A percentile compares a stretch with the other conserved stretches of the same genome.
Evolutionary conservation across 441 rosid species (phyloP).

Genomic region (Populus hybrid): DNA sequence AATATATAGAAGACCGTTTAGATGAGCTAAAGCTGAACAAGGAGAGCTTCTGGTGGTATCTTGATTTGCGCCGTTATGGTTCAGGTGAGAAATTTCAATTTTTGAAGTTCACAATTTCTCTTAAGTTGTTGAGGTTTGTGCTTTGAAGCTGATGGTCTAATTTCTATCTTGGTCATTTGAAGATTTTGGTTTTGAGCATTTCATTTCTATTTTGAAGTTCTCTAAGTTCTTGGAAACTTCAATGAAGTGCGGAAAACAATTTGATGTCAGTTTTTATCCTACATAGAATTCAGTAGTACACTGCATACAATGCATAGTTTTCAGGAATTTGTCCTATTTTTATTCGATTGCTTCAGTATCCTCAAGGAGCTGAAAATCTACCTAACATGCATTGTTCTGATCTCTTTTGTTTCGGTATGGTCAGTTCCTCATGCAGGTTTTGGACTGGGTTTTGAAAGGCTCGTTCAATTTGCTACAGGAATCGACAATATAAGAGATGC

Average conservation of each 20-base stretch:
- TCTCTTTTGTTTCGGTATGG: slow-evolving; percentile 6
- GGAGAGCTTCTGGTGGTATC: slow-evolving; percentile 97
- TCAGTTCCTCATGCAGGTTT: slow-evolving; percentile 98
- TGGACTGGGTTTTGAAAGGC: slow-evolving; percentile 92
- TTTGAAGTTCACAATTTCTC: not conserved
- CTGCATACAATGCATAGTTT: not conserved
- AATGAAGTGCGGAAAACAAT: not conserved
- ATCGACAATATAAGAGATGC: slow-evolving; percentile 88
- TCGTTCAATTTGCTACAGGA: slow-evolving; percentile 93
- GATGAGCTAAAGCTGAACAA: slow-evolving; percentile 71
- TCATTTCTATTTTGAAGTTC: not conserved
- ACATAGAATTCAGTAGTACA: not conserved
- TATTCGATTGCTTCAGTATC: not conserved
- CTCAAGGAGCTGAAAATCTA: not conserved
- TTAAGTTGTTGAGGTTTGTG: not conserved
- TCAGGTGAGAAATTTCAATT: slow-evolving; percentile 52
- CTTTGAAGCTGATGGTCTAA: not conserved
- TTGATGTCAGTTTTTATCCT: not conserved
- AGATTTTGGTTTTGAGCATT: not conserved
- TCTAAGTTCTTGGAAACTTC: not conserved
- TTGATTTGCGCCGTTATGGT: slow-evolving; percentile 90
- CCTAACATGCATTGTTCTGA: not conserved
- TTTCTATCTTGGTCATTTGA: not conserved
- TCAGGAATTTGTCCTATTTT: not conserved
- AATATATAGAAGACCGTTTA: slow-evolving; percentile 70